Conservation (phyloP, 2,329 filamentous ascomycete genomes). For the Ramichloridium luteum region DNA sequence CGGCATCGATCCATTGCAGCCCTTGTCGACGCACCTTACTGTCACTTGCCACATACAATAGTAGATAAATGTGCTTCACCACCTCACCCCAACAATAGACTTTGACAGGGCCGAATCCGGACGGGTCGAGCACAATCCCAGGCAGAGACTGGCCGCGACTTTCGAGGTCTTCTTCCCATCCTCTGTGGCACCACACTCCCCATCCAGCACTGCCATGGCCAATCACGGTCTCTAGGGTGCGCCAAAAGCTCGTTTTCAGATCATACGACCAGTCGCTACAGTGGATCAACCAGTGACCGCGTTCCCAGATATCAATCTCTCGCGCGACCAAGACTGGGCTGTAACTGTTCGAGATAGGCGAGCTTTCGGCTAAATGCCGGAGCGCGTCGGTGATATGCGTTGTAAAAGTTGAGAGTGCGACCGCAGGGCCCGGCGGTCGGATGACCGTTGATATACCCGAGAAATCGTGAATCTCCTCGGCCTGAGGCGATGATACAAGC, state of each 20-base stretch:
- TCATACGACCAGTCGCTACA: slow-evolving; percentile 42
- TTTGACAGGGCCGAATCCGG: slow-evolving; percentile 33
- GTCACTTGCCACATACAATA: slow-evolving; percentile 61
- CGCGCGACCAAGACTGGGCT: slow-evolving; percentile 31
- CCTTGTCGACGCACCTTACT: slow-evolving; percentile 47
- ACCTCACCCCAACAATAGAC: slow-evolving; percentile 71
- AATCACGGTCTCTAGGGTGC: slow-evolving; percentile 49
- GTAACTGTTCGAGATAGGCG: slow-evolving; percentile 20
- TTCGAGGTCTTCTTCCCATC: slow-evolving; percentile 16
- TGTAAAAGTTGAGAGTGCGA: slow-evolving; percentile 13
- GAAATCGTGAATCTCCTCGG: no score
- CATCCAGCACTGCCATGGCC: slow-evolving; percentile 50
- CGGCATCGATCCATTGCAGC: slow-evolving; percentile 54
- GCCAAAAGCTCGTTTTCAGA: slow-evolving; percentile 47
- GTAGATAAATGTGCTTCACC: slow-evolving; percentile 58
- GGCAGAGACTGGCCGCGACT: slow-evolving; percentile 8
- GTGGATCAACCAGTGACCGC: slow-evolving; percentile 65
- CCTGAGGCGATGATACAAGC: no score
- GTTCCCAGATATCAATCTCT: slow-evolving; percentile 47
- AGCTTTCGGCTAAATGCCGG: slow-evolving; percentile 20
- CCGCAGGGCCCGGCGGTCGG: slow-evolving; percentile 14
- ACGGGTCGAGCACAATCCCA: slow-evolving; percentile 13
- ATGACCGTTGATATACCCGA: no score
- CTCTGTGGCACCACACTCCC: slow-evolving; percentile 47
- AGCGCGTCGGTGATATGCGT: slow-evolving; percentile 23